Conservation (phyloP, 441 rosid species). For the Omphalea diandra region DNA sequence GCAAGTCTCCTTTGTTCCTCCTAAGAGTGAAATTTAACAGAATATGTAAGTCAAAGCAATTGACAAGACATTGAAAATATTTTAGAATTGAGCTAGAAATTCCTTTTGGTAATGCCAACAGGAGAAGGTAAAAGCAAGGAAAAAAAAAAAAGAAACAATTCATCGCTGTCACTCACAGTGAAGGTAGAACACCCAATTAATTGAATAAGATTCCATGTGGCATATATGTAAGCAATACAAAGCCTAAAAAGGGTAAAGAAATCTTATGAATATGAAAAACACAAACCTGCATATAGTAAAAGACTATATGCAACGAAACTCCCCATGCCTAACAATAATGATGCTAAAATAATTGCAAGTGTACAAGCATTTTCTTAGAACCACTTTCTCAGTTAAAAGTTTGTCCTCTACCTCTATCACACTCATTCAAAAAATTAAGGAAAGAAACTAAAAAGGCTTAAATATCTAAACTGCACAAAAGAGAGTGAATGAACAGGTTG, state of each 20-base stretch:
- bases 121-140: constrained; percentile 1
- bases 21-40: constrained; percentile 40
- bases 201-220: constrained; percentile 61
- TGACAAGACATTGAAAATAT: not conserved
- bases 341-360: not conserved
- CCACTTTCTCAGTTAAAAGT: not conserved
- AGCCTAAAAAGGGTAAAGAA: constrained; percentile 42
- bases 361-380: not conserved
- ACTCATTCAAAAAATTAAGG: not conserved
- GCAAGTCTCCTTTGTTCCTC: constrained; percentile 76
- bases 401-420: not conserved
- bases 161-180: constrained; percentile 44
- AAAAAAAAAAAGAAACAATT: not conserved
- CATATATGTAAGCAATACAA: constrained; percentile 63
- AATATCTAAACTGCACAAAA: not conserved
- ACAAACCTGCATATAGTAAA: not conserved
- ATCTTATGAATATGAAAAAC: constrained; percentile 1
- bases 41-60: constrained; percentile 18
- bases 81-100: constrained; percentile 19
- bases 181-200: constrained; percentile 50
- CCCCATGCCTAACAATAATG: not conserved
- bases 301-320: not conserved
- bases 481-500: not conserved
- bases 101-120: not conserved
- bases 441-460: not conserved